These are phyloP conservation scores for Parafenestella ontariensis DNA, from an alignment of 2,329 filamentous ascomycete genomes.

Conservation along the genomic window DNA sequence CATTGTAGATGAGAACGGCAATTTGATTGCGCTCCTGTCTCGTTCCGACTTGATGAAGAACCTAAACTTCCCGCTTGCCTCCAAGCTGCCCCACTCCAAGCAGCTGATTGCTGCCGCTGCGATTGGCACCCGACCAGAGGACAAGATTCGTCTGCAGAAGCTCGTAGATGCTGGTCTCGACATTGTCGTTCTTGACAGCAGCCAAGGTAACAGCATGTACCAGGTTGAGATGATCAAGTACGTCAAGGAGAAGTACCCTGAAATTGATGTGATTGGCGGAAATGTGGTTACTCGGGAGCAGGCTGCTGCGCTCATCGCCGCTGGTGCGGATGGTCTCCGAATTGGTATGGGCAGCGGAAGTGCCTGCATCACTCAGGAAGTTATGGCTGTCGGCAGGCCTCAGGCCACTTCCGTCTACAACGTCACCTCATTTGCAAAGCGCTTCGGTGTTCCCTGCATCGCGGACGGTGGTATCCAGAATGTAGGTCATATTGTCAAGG, in stretches of 20 bases:
- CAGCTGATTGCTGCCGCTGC: slow-evolving; percentile 95
- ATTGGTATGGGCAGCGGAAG: slow-evolving; percentile 99
- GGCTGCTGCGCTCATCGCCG: slow-evolving; percentile 88
- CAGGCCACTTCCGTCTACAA: slow-evolving; percentile 93
- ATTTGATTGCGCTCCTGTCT: slow-evolving; percentile 64
- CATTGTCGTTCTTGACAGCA: slow-evolving; percentile 93
- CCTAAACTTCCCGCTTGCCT: slow-evolving; percentile 93
- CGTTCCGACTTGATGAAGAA: slow-evolving; percentile 97
- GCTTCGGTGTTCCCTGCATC: slow-evolving; percentile 96
- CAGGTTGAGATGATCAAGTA: slow-evolving; percentile 98
- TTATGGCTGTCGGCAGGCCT: slow-evolving; percentile 97
- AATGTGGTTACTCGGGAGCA: slow-evolving; percentile 99
- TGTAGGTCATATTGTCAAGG: slow-evolving; percentile 98
- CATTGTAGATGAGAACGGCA: slow-evolving; percentile 82
- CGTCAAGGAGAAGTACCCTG: slow-evolving; percentile 85
- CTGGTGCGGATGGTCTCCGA: slow-evolving; percentile 92
- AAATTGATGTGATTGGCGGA: slow-evolving; percentile 93
- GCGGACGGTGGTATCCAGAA: slow-evolving; percentile 98
- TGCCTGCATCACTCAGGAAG: slow-evolving; percentile 98
- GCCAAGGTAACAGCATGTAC: slow-evolving; percentile 98
- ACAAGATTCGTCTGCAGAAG: slow-evolving; percentile 84
- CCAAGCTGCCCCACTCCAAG: slow-evolving; percentile 95
- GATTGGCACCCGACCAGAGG: slow-evolving; percentile 92
- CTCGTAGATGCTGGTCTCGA: slow-evolving; percentile 95
- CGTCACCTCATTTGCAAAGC: slow-evolving; percentile 86